Base-by-base conservation (phyloP, 208 protist species). In the Angomonas desouzai region DNA sequence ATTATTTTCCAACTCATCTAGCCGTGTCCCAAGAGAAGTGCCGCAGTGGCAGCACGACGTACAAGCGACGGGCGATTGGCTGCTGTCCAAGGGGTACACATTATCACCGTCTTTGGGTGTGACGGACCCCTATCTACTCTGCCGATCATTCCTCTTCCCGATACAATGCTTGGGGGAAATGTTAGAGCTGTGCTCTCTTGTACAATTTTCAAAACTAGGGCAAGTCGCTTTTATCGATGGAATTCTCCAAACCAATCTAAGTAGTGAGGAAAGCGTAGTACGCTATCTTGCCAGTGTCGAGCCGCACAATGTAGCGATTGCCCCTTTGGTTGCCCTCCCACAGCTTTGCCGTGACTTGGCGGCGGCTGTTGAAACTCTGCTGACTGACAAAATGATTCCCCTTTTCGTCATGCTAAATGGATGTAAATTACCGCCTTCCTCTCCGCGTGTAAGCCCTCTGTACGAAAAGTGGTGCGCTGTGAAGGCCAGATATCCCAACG, bases 81-180 rank as follows among this genome's bases (percentile, higher is more conserved):
- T n/a, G n/a, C n/a, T n/a, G n/a, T n/a, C n/a, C n/a, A n/a, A n/a
- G n/a, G n/a, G n/a, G n/a, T n/a, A n/a, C n/a, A n/a, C n/a, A n/a
- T n/a, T n/a, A n/a, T n/a, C n/a, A n/a, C n/a, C n/a, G n/a, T n/a
- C n/a, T n/a, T n/a, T n/a, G n/a, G 20, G 18, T 51, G 9, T 4
- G 9, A 51, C 20, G 20, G 45, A 51, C 3, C 9, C 18, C 18
- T 51, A 27, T 23, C 18, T 51, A 16, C 6, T 89, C 4, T 71
- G 62, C 20, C 34, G 68, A 4, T 77, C 79, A n/a, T 71, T 94
- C 49, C 71, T 94, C n/a, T 89, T 87, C 56, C 81, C 89, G 2
- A 56, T 92, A 22, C 89, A 94, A 64, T 92, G 85, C 67, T 4
- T 91, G 0, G 83, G 78, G 0, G 73, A 87, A 57, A 43, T 94